A percentile compares a stretch with the other conserved stretches of the same genome.
These are phyloP conservation scores for Saccharomyces uvarum DNA, from an alignment of 1,139 yeast genomes.

Conservation along the genomic window DNA sequence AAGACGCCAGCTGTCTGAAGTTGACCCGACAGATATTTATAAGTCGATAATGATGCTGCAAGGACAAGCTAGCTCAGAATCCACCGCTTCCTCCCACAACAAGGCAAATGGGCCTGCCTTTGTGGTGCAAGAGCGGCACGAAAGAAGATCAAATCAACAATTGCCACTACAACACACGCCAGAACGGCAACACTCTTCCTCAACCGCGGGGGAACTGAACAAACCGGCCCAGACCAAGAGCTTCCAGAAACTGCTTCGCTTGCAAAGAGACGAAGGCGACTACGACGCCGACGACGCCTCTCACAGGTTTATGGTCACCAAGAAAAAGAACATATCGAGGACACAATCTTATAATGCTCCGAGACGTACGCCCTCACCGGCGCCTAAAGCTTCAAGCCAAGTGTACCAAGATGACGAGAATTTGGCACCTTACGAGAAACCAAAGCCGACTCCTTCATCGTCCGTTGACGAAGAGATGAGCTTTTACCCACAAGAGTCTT, in stretches of 20 bases:
- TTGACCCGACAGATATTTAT: constrained; percentile 74
- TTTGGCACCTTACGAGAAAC: not conserved
- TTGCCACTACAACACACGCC: not conserved
- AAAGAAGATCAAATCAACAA: not conserved
- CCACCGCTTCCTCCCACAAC: not conserved
- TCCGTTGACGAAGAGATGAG: not conserved
- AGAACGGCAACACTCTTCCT: not conserved
- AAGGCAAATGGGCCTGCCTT: constrained; percentile 70
- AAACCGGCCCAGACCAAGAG: constrained; percentile 38
- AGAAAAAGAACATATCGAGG: not conserved
- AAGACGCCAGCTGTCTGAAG: constrained; percentile 37
- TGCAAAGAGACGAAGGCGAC: not conserved
- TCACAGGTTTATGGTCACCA: not conserved
- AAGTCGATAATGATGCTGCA: constrained; percentile 73
- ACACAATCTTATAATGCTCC: not conserved
- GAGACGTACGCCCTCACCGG: not conserved
- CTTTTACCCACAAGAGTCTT: not conserved
- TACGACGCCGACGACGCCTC: not conserved
- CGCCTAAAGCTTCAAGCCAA: not conserved
- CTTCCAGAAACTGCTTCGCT: constrained; percentile 29
- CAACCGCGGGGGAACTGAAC: constrained; percentile 9
- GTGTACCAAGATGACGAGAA: not conserved
- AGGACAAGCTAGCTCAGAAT: constrained; percentile 33
- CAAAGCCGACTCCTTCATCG: not conserved
- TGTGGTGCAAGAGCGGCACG: constrained; percentile 43